phyloP scores from a whole-genome alignment of 2,329 filamentous ascomycete species.

The Dothiorella sarmentorum region DNA sequence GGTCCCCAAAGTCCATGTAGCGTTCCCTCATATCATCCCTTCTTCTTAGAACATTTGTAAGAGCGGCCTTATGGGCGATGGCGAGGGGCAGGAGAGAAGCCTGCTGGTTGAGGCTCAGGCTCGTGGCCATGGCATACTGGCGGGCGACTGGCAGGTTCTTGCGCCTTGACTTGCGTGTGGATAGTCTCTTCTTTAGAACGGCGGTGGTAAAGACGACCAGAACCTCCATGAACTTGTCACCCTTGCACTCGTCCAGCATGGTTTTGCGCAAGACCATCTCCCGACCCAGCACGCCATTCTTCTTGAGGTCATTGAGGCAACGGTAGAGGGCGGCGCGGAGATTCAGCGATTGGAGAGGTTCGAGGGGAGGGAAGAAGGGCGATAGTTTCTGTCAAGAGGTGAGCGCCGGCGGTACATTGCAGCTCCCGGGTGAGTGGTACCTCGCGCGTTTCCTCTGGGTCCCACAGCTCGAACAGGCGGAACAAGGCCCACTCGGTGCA shows the following conservation, averaged over 20 bases:
- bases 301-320: conserved; percentile 80
- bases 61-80: conserved; percentile 67
- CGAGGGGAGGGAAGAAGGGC: conserved; percentile 85
- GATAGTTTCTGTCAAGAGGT: conserved; percentile 66
- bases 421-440: conserved; percentile 43
- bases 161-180: conserved; percentile 48
- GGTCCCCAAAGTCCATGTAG: conserved; percentile 61
- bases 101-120: conserved; percentile 30
- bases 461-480: conserved; percentile 80
- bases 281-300: conserved; percentile 75
- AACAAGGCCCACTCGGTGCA: conserved; percentile 89
- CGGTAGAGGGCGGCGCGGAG: conserved; percentile 80
- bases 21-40: conserved; percentile 58
- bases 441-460: conserved; percentile 69
- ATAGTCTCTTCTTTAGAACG: conserved; percentile 69
- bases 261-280: conserved; percentile 84
- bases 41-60: conserved; percentile 56
- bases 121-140: conserved; percentile 47
- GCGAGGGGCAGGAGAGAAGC: conserved; percentile 60
- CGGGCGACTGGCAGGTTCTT: conserved; percentile 42
- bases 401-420: neutral
- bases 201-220: conserved; percentile 78
- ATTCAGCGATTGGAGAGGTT: conserved; percentile 87
- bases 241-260: conserved; percentile 94
- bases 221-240: conserved; percentile 84